Conservation (phyloP, 345 rosid genomes). For the Bruguiera gymnorhiza region DNA sequence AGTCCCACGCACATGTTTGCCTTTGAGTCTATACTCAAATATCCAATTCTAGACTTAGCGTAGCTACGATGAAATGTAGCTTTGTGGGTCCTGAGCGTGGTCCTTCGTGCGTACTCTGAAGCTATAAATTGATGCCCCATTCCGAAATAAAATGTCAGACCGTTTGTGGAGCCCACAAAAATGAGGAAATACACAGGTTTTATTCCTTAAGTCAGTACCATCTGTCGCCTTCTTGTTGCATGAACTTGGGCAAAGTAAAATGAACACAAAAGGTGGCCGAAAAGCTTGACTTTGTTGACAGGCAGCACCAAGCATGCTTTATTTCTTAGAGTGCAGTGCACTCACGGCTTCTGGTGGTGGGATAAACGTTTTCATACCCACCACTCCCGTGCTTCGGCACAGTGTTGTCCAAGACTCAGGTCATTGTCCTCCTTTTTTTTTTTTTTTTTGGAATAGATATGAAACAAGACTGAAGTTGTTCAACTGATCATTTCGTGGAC, state of each 20-base stretch:
- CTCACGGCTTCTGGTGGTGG: conserved; percentile 43
- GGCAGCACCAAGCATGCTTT: conserved; percentile 51
- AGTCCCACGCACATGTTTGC: conserved; percentile 37
- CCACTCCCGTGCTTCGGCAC: not conserved
- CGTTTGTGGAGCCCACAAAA: conserved; percentile 28
- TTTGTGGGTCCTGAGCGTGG: conserved; percentile 22
- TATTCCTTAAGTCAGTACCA: conserved; percentile 3
- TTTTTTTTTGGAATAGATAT: no score
- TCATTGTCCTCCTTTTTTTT: no score
- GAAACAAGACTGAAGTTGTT: no score
- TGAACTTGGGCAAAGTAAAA: conserved; percentile 22
- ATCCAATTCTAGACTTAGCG: conserved; percentile 11
- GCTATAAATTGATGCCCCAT: not conserved
- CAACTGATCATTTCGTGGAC: no score
- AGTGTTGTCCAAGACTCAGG: no score
- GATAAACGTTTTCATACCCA: conserved; percentile 28
- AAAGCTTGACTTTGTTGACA: conserved; percentile 80
- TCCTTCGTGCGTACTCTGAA: not conserved
- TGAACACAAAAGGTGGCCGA: conserved; percentile 48
- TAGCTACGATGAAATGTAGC: conserved; percentile 23
- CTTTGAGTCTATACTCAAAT: conserved; percentile 32
- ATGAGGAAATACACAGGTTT: conserved; percentile 10
- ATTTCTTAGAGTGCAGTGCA: conserved; percentile 89
- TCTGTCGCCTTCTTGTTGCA: conserved; percentile 22
- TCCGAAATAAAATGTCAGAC: conserved; percentile 24